A percentile compares a stretch with the other conserved stretches of the same genome.
phyloP scores from a whole-genome alignment of 2,329 filamentous ascomycete genomes.

The Colletotrichum sidae region DNA sequence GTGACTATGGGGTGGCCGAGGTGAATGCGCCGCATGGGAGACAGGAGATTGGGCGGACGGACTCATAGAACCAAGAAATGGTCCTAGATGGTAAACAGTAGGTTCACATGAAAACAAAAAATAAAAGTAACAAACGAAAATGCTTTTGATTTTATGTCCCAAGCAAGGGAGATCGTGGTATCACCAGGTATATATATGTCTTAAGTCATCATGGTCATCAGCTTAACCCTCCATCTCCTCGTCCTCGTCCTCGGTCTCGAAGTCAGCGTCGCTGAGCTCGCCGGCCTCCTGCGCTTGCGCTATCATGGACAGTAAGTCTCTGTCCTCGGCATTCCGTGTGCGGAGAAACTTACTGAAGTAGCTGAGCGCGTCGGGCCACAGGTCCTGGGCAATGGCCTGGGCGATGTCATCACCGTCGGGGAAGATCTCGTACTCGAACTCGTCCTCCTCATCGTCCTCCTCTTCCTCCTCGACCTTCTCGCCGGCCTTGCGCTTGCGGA shows the following conservation, averaged over 20 bases:
- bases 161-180: slow-evolving; percentile 27
- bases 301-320: slow-evolving; percentile 45
- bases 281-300: slow-evolving; percentile 79
- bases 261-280: slow-evolving; percentile 75
- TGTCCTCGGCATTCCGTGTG: slow-evolving; percentile 4
- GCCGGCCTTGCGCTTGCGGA: slow-evolving; percentile 60
- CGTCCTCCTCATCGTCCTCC: slow-evolving; percentile 70
- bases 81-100: no score
- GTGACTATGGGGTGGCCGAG: background rate
- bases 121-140: slow-evolving; percentile 25
- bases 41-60: no score
- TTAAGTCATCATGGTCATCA: slow-evolving; percentile 2
- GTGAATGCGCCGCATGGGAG: no score
- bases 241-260: slow-evolving; percentile 69
- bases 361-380: slow-evolving; percentile 89
- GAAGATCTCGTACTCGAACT: slow-evolving; percentile 84
- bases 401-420: slow-evolving; percentile 88
- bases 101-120: background rate
- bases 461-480: slow-evolving; percentile 63
- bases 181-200: slow-evolving; percentile 26
- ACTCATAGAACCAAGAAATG: no score
- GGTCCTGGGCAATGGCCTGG: slow-evolving; percentile 83
- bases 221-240: slow-evolving; percentile 56
- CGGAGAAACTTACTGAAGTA: slow-evolving; percentile 81
- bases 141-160: slow-evolving; percentile 21